These are phyloP conservation scores for Fraxinus sp. DNA, from an alignment of 305 asterid genomes.

Conservation along the genomic window DNA sequence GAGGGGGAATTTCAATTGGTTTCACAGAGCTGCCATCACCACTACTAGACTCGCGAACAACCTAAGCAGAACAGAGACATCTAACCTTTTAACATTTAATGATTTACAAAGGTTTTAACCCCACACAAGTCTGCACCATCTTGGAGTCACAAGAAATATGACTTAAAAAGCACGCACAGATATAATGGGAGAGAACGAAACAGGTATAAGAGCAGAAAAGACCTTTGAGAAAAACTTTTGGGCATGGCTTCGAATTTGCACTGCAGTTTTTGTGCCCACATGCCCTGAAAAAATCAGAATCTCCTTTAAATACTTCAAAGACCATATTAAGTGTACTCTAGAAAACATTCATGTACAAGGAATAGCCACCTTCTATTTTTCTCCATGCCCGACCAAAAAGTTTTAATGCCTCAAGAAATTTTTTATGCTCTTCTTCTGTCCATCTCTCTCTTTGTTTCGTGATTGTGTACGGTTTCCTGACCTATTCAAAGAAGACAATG, in stretches of 20 bases:
- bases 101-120: not conserved
- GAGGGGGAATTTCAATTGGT: conserved; percentile 87
- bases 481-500: conserved; percentile 28
- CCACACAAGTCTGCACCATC: conserved; percentile 40
- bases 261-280: conserved; percentile 86
- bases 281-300: conserved; percentile 53
- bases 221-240: conserved; percentile 97
- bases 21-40: conserved; percentile 48
- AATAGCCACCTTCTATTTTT: conserved; percentile 53
- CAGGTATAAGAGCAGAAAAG: conserved; percentile 40
- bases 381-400: conserved; percentile 66
- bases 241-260: conserved; percentile 96
- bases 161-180: conserved; percentile 51
- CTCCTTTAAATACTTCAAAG: conserved; percentile 10
- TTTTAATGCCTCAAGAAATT: conserved; percentile 58
- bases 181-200: conserved; percentile 39
- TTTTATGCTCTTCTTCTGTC: conserved; percentile 65
- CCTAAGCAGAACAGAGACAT: conserved; percentile 39
- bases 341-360: not conserved
- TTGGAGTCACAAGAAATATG: conserved; percentile 44
- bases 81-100: conserved; percentile 5
- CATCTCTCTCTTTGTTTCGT: conserved; percentile 69
- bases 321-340: not conserved
- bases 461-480: conserved; percentile 60
- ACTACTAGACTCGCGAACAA: conserved; percentile 55